Evolutionary conservation across 768 basidiomycete species (phyloP).

Genomic region (Boletus reticulatus): DNA sequence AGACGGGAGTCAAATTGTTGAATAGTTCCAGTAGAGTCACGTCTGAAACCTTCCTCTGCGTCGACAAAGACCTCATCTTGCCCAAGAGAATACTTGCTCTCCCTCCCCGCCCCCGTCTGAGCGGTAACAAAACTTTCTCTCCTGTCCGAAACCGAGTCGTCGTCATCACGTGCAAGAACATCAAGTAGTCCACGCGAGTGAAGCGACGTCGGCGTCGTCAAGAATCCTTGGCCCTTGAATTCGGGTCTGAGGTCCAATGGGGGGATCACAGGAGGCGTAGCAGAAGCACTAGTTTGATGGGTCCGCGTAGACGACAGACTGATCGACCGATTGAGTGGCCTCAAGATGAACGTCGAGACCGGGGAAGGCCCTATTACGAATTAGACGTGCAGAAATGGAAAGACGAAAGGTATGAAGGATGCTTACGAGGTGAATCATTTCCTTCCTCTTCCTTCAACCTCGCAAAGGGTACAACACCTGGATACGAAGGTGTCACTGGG

Average conservation of each 20-base stretch:
- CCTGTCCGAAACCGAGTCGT: conserved; percentile 47
- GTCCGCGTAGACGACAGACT: conserved; percentile 64
- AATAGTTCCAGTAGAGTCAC: conserved; percentile 23
- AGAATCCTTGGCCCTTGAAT: conserved; percentile 39
- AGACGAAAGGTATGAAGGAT: background rate
- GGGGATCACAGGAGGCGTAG: conserved; percentile 49
- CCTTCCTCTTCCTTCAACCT: conserved; percentile 30
- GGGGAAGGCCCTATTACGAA: conserved; percentile 45
- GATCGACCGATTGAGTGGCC: conserved; percentile 63
- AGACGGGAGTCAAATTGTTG: conserved; percentile 17
- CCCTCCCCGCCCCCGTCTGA: conserved; percentile 23
- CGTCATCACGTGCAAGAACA: conserved; percentile 26
- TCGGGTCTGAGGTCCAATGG: conserved; percentile 58
- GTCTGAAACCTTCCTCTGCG: conserved; percentile 25
- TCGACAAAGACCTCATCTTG: conserved; percentile 28
- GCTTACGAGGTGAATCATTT: conserved; percentile 42
- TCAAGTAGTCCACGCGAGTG: conserved; percentile 23
- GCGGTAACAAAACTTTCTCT: conserved; percentile 61
- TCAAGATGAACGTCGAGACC: conserved; percentile 56
- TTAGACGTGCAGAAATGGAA: conserved; percentile 6
- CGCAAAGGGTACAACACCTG: conserved; percentile 21
- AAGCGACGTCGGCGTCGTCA: conserved; percentile 27
- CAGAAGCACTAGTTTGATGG: conserved; percentile 43
- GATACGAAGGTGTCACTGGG: conserved; percentile 21
- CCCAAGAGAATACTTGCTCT: conserved; percentile 31